A percentile compares a stretch with the other conserved stretches of the same genome.
phyloP scores from a whole-genome alignment of 306 rosid genomes.

The Gynostemma pentaphyllum region DNA sequence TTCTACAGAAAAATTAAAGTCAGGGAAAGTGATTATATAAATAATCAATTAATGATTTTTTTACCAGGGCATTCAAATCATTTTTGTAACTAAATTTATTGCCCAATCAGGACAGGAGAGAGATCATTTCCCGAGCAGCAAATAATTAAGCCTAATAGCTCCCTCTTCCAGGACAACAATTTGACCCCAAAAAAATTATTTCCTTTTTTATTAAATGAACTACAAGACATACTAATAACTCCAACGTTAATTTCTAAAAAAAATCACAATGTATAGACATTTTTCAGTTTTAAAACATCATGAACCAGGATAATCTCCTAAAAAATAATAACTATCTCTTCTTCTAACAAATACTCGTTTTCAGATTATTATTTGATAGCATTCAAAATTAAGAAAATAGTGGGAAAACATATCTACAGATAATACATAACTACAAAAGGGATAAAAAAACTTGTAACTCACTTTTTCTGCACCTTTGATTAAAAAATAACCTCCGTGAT shows the following conservation, averaged over 20 bases:
- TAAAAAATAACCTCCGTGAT: conserved; percentile 82
- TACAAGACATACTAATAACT: too few species aligned
- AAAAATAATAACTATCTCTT: not conserved
- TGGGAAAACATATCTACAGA: not conserved
- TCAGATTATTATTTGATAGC: not conserved
- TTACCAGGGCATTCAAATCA: not conserved
- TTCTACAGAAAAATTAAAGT: not conserved
- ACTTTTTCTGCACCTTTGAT: conserved; percentile 96
- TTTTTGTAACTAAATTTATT: not conserved
- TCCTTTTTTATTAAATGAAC: too few species aligned
- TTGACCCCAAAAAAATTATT: not conserved
- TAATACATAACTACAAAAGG: not conserved
- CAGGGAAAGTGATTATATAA: not conserved
- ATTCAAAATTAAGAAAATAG: not conserved
- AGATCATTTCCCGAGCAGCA: not conserved
- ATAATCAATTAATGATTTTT: not conserved
- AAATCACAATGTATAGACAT: too few species aligned
- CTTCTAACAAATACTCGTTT: not conserved
- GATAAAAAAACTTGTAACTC: conserved; percentile 10
- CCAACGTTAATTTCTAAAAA: too few species aligned
- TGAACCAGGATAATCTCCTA: not conserved
- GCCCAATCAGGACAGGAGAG: not conserved
- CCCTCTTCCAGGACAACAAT: not conserved
- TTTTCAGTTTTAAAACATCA: not conserved
- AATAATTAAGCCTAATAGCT: not conserved